Evolutionary conservation across 176 grass and related monocot genomes (phyloP).

Genomic region (Oryza brachyantha): DNA sequence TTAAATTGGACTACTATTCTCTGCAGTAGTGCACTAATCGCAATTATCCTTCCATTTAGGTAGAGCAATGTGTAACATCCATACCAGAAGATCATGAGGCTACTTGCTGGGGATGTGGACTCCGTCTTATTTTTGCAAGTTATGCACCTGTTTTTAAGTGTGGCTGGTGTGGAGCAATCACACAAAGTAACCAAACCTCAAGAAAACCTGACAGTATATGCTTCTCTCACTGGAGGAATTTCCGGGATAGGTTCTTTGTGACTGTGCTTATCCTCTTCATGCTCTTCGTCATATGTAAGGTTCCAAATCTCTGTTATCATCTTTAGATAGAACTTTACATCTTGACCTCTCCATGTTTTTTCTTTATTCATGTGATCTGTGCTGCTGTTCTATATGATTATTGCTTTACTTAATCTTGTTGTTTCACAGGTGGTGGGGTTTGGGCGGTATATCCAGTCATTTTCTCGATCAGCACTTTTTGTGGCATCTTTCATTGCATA

Average conservation of each 20-base stretch:
- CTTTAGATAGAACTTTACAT: neutral
- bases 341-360: neutral
- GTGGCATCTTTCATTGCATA: constrained; percentile 79
- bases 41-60: constrained; percentile 44
- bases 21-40: constrained; percentile 2
- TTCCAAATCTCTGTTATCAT: neutral
- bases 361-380: constrained; percentile 3
- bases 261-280: constrained; percentile 73
- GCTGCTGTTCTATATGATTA: neutral
- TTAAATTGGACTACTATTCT: neutral
- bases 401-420: constrained; percentile 12
- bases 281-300: constrained; percentile 90
- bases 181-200: constrained; percentile 52
- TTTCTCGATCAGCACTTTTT: constrained; percentile 66
- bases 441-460: constrained; percentile 91
- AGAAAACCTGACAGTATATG: constrained; percentile 72
- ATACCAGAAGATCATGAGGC: constrained; percentile 70
- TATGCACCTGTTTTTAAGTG: constrained; percentile 85
- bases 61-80: constrained; percentile 66
- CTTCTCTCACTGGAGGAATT: constrained; percentile 73
- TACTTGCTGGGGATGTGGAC: constrained; percentile 90
- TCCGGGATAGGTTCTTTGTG: constrained; percentile 75
- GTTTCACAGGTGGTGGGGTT: constrained; percentile 65
- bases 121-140: constrained; percentile 60
- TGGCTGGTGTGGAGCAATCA: constrained; percentile 97